Base-by-base conservation (phyloP, 2,329 filamentous ascomycete genomes). In the Fusarium cyanostomum region DNA sequence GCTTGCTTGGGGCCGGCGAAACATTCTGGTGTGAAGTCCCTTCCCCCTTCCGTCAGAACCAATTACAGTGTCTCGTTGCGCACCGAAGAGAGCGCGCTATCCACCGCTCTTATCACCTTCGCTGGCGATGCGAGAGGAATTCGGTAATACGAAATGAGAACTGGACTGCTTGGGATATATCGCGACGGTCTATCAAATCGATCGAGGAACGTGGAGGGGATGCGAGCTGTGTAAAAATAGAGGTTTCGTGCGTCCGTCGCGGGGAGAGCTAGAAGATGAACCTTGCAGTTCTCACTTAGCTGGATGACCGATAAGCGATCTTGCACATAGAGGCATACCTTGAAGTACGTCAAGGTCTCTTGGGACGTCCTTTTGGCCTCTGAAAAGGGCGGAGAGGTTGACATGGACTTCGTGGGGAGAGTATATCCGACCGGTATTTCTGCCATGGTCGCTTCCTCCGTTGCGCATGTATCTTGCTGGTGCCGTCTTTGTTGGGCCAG, bases 401-500 rank as follows among this genome's bases (percentile, higher is more conserved):
- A 18, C 15, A 8, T 38, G 16, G 35, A 38, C 35, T 4, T 24
- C 35, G 9, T 10, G 15, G 35, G 35, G 16, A 38, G 15, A 38
- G 35, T 10, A 38, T 21, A 18, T 38, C 16, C 7, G 30, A 8
- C 42, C 42, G 42, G 42, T 24, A 11, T 33, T 33, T 45, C 10
- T 33, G 28, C 2, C 27, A 24, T 45, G 13, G 42, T 21, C 28
- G 15, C n/a, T 7, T 45, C 15, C 30, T 45, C 28, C 18, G 42
- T n/a, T 24, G 30, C 16, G 16, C 13, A n/a, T 6, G 42, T 24
- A 42, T 42, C 21, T n/a, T 24, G 34, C 35, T 42, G 31, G 18
- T n/a, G 30, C 15, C 43, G 52, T 16, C 31, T 37, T 30, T 44
- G 28, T 35, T 50, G 52, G 18, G 52, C 52, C 18, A 56, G 24